phyloP scores from a whole-genome alignment of 371 early-diverging fungal species.

The Mortierella sp. region DNA sequence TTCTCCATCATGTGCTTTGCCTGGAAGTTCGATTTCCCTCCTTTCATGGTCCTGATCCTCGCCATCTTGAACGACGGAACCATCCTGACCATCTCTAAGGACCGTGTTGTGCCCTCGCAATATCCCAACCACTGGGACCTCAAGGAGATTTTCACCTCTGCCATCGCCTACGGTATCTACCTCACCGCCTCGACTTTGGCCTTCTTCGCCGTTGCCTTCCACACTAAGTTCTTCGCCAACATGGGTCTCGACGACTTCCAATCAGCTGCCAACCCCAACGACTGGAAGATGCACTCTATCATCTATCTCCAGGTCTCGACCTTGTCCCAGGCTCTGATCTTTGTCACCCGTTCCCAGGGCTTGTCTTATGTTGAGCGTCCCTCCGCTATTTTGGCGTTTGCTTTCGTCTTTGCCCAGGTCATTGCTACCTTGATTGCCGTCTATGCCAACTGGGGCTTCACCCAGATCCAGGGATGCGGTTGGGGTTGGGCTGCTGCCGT shows the following conservation, averaged over 20 bases:
- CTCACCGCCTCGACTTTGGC: slow-evolving; percentile 65
- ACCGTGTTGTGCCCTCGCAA: slow-evolving; percentile 66
- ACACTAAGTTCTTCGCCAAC: slow-evolving; percentile 61
- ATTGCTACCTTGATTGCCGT: slow-evolving; percentile 71
- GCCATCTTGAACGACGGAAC: slow-evolving; percentile 72
- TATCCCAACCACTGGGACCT: slow-evolving; percentile 69
- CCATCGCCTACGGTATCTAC: slow-evolving; percentile 66
- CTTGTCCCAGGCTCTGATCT: slow-evolving; percentile 71
- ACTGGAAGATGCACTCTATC: slow-evolving; percentile 62
- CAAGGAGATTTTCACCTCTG: slow-evolving; percentile 66
- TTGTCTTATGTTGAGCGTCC: slow-evolving; percentile 70
- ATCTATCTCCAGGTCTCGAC: slow-evolving; percentile 70
- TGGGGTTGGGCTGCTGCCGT: slow-evolving; percentile 73
- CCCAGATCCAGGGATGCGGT: slow-evolving; percentile 66
- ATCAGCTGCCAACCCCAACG: slow-evolving; percentile 55
- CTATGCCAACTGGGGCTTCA: slow-evolving; percentile 73
- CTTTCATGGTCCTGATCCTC: slow-evolving; percentile 70
- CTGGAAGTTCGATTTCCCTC: slow-evolving; percentile 70
- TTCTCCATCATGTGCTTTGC: slow-evolving; percentile 67
- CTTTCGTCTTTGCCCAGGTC: slow-evolving; percentile 69
- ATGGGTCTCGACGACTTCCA: slow-evolving; percentile 53
- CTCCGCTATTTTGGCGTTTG: slow-evolving; percentile 62
- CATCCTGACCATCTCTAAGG: slow-evolving; percentile 70
- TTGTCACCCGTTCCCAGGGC: slow-evolving; percentile 71
- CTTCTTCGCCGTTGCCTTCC: slow-evolving; percentile 58